These are phyloP conservation scores for Vigna angularis DNA, from an alignment of 306 rosid species.

Conservation along the genomic window DNA sequence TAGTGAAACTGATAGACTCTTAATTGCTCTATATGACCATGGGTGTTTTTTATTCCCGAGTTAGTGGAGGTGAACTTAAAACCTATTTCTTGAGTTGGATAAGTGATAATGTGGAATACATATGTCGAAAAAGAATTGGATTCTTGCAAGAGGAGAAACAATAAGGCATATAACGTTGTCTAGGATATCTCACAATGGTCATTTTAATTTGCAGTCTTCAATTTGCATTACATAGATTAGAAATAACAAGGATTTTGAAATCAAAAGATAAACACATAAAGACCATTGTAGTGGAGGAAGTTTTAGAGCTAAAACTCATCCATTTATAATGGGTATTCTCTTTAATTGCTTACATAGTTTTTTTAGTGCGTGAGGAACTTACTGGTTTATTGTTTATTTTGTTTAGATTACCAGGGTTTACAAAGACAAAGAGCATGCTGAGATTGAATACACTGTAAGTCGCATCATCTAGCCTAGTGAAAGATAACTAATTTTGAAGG, in stretches of 20 bases:
- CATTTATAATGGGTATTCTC: neutral
- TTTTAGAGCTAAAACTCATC: neutral
- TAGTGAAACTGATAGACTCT: neutral
- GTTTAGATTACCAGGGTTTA: conserved; percentile 6
- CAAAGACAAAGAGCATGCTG: conserved; percentile 12
- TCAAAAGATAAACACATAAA: neutral
- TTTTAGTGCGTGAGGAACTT: neutral
- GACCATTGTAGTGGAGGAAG: neutral
- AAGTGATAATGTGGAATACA: neutral
- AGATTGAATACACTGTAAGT: conserved; percentile 27
- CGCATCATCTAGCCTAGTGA: neutral
- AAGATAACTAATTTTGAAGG: neutral
- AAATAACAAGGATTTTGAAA: neutral
- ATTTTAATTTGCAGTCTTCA: neutral
- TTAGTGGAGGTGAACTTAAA: neutral
- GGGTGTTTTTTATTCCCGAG: neutral
- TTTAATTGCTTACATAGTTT: neutral
- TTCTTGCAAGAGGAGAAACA: too few relatives aligned
- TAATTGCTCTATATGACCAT: neutral
- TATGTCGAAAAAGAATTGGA: too few relatives aligned
- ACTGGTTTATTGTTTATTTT: neutral
- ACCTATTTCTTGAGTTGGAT: neutral
- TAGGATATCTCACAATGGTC: too few relatives aligned
- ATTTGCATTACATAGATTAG: neutral
- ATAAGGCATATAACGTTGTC: too few relatives aligned